Conservation (phyloP, 192 early-diverging fungal genomes). For the Geosiphon pyriformis region DNA sequence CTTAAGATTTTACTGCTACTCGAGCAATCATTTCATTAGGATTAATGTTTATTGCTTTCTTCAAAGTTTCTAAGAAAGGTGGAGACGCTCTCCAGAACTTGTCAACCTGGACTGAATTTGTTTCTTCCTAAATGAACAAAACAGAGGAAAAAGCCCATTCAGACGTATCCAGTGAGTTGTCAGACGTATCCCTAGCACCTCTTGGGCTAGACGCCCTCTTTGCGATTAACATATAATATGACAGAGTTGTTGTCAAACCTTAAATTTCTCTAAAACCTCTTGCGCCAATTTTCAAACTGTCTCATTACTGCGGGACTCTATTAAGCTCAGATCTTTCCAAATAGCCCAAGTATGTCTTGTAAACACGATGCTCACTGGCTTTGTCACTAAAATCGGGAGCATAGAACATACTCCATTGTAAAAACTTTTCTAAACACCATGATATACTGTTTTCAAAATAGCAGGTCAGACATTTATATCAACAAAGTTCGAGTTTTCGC, state of each 20-base stretch:
- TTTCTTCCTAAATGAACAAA: conserved; percentile 18
- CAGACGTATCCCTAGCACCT: conserved; percentile 20
- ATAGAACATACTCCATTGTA: not conserved
- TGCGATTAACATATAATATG: not conserved
- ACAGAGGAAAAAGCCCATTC: conserved; percentile 9
- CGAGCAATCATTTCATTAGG: conserved; percentile 1
- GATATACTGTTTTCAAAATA: not conserved
- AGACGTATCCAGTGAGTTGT: conserved; percentile 12
- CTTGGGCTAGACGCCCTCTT: conserved; percentile 1
- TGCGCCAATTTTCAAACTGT: not conserved
- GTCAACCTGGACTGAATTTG: not conserved
- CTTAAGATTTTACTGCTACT: conserved; percentile 10
- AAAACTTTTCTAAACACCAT: not conserved
- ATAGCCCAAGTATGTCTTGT: conserved; percentile 16
- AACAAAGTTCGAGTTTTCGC: too few species aligned
- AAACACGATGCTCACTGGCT: not conserved
- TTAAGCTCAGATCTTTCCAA: not conserved
- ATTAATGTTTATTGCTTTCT: conserved; percentile 7
- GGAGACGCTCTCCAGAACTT: conserved; percentile 3
- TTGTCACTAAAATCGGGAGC: not conserved
- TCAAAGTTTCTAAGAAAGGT: conserved; percentile 8
- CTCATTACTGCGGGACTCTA: conserved; percentile 1
- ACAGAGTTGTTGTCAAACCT: conserved; percentile 6
- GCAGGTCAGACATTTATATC: too few species aligned
- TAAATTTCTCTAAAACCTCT: conserved; percentile 19